Percentiles rank a stretch among this genome's conserved stretches.
Conservation (phyloP, 2,329 filamentous ascomycete species). For the Celoporthe dispersa region DNA sequence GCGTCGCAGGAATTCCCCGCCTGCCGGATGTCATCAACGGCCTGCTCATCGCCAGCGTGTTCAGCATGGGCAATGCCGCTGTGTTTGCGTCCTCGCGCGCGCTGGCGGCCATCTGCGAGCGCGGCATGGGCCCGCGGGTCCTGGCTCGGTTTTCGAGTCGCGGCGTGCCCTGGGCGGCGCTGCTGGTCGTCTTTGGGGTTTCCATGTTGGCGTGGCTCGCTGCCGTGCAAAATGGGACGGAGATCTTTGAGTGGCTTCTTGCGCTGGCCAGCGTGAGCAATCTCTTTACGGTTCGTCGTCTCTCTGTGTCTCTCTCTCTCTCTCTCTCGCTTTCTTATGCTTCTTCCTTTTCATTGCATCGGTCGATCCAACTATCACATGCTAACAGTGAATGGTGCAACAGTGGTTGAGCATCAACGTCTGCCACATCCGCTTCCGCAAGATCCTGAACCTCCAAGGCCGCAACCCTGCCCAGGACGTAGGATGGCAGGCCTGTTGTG, state of each 20-base stretch:
- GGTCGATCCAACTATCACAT: no score
- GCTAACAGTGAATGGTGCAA: no score
- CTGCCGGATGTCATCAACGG: conserved; percentile 26
- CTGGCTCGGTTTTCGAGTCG: conserved; percentile 24
- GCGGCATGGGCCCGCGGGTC: conserved; percentile 41
- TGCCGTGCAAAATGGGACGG: conserved; percentile 40
- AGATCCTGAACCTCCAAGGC: conserved; percentile 45
- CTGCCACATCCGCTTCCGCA: conserved; percentile 51
- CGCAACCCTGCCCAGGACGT: conserved; percentile 40
- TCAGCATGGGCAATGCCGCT: conserved; percentile 48
- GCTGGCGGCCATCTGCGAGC: conserved; percentile 41
- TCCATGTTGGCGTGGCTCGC: conserved; percentile 49
- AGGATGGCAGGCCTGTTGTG: conserved; percentile 38
- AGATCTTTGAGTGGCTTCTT: conserved; percentile 51
- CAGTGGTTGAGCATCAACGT: conserved; percentile 52
- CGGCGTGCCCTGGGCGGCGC: conserved; percentile 36
- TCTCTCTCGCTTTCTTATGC: no score
- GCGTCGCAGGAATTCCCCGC: conserved; percentile 31
- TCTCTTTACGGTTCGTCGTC: conserved; percentile 44
- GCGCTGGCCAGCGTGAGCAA: conserved; percentile 55
- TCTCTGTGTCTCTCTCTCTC: no score
- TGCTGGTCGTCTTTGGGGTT: conserved; percentile 41
- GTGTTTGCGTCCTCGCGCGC: conserved; percentile 44
- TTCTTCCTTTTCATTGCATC: no score
- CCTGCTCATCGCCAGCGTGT: conserved; percentile 34